Evolutionary conservation across 2,329 filamentous ascomycete genomes (phyloP), one percentile per base, ranked within the genome.

Genomic region (Pseudogymnoascus sp.): DNA sequence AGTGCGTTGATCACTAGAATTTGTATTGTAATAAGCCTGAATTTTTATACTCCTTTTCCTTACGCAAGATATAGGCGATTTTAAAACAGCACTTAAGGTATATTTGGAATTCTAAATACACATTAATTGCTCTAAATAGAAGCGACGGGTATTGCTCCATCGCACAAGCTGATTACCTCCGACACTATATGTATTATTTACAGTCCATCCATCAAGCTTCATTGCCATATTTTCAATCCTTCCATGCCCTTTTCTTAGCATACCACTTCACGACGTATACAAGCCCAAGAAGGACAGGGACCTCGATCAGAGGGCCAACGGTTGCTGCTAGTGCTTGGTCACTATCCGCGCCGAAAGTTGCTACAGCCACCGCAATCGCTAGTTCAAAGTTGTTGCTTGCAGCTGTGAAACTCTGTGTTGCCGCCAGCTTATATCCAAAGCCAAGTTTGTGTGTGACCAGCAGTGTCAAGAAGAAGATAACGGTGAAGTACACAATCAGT

Each of bases 351-450:
- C 91, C 91, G 74, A 88, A 95, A 0, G 87, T 87, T 0, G 90
- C 87, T 2, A 95, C 86, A 0, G 89, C 89, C 0, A 96, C 91
- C 0, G 91, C 91, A 75, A 96, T 96, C 0, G 92, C 91, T 21
- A 96, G 78, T 77, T 96, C 92, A 70, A 96, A 96, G 72, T 96
- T 96, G 72, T 96, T 96, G 73, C 91, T 96, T 0, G 90, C 89
- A 0, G 91, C 92, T 0, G 90, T 96, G 70, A 96, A 95, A 72
- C 89, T 92, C 75, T 96, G 91, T 1, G 91, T 93, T 10, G 82
- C 81, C 1, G 83, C 82, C 0, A 92, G 73, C 37, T 81, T 81
- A 72, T 95, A 96, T 0, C 84, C 85, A 64, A 92, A 92, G 0
- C 90, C 88, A n/a, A 88, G 75, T n/a, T 79, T 81, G 59, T 81